phyloP scores from a whole-genome alignment of 768 basidiomycete species.

The Russula dissimulans region DNA sequence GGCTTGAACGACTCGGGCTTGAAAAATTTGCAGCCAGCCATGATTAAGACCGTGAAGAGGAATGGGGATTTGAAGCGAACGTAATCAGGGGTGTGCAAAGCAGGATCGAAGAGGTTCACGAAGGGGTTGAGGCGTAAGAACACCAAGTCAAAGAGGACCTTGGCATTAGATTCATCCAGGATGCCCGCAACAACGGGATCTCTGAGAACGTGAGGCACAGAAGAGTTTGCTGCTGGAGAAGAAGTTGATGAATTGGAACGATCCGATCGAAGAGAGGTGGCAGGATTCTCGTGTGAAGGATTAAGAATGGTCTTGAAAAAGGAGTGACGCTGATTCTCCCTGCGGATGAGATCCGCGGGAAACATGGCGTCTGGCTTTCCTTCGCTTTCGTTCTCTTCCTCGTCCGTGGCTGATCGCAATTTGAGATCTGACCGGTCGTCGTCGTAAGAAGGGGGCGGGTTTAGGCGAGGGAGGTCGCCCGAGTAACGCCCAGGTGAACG shows the following conservation, averaged over 20 bases:
- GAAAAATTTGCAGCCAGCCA: constrained; percentile 82
- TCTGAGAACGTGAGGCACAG: constrained; percentile 28
- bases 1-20: constrained; percentile 55
- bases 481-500: constrained; percentile 30
- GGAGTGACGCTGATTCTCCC: constrained; percentile 61
- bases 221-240: constrained; percentile 1
- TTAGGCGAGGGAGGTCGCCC: constrained; percentile 44
- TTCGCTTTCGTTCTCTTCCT: constrained; percentile 59
- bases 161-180: constrained; percentile 60
- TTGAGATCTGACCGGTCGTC: constrained; percentile 11
- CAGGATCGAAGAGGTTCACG: constrained; percentile 81
- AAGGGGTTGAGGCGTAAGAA: constrained; percentile 83
- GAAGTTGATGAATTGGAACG: constrained; percentile 26
- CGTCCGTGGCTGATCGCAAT: constrained; percentile 31
- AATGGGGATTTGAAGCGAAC: constrained; percentile 74
- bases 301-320: constrained; percentile 83
- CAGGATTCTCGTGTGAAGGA: constrained; percentile 43
- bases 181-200: constrained; percentile 71
- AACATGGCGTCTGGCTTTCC: constrained; percentile 55
- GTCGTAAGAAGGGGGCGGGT: constrained; percentile 25
- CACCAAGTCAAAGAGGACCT: constrained; percentile 65
- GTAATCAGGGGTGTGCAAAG: constrained; percentile 72
- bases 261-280: constrained; percentile 28
- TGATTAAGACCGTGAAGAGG: constrained; percentile 76
- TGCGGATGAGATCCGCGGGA: constrained; percentile 65